phyloP scores from a whole-genome alignment of 495 filamentous ascomycete genomes.

The Daldinia caldariorum region DNA sequence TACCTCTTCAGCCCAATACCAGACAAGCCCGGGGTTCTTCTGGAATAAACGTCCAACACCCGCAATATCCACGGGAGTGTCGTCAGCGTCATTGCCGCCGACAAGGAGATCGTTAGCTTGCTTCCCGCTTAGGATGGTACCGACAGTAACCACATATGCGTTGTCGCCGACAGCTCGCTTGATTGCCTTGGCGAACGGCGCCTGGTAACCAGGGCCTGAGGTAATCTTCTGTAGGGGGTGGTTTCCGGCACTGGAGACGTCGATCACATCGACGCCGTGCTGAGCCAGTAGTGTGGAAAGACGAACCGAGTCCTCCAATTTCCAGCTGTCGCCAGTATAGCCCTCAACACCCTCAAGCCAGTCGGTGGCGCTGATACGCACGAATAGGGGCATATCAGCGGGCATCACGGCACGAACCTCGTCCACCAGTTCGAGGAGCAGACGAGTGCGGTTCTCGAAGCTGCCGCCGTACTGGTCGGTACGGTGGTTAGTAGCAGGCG shows the following conservation, averaged over 20 bases:
- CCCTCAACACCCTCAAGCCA: constrained; percentile 64
- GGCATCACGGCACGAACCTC: constrained; percentile 61
- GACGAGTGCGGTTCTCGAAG: constrained; percentile 64
- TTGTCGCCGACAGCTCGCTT: constrained; percentile 70
- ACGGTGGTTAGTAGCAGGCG: constrained; percentile 64
- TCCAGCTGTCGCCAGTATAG: constrained; percentile 61
- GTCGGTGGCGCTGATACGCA: constrained; percentile 72
- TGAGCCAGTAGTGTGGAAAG: constrained; percentile 63
- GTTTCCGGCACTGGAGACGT: constrained; percentile 70
- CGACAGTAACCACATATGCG: constrained; percentile 66
- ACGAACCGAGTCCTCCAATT: constrained; percentile 61
- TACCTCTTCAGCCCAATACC: constrained; percentile 70
- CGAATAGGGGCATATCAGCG: constrained; percentile 65
- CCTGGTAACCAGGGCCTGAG: constrained; percentile 69
- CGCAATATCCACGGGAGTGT: constrained; percentile 63
- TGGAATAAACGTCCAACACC: constrained; percentile 72
- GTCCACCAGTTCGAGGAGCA: constrained; percentile 62
- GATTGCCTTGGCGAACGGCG: constrained; percentile 60
- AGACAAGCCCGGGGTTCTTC: constrained; percentile 74
- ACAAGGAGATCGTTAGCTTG: constrained; percentile 65
- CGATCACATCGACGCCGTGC: constrained; percentile 69
- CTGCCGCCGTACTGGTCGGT: constrained; percentile 69
- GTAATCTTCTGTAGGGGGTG: constrained; percentile 67
- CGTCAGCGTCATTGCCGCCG: constrained; percentile 44
- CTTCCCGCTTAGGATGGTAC: constrained; percentile 66